These are phyloP conservation scores for Phytophthora nicotianae DNA, from an alignment of 352 stramenopile genomes.

Conservation along the genomic window DNA sequence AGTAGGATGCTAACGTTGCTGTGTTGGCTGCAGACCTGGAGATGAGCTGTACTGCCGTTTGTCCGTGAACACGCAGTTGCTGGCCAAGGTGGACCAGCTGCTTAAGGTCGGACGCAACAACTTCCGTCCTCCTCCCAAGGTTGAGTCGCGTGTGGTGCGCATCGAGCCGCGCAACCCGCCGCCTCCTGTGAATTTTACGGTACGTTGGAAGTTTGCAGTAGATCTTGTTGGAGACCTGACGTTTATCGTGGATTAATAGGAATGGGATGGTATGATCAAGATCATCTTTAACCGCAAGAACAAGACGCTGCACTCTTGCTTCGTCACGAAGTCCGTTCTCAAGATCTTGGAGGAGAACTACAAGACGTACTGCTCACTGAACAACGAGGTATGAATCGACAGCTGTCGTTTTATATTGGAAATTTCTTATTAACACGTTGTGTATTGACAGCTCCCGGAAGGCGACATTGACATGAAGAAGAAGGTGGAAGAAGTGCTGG, in stretches of 20 bases:
- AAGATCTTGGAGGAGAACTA: conserved; percentile 97
- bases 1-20: neutral
- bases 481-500: conserved; percentile 94
- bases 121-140: conserved; percentile 98
- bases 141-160: conserved; percentile 96
- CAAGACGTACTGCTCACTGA: conserved; percentile 94
- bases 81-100: conserved; percentile 98
- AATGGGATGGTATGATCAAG: conserved; percentile 99
- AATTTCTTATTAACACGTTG: neutral
- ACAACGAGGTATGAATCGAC: conserved; percentile 66
- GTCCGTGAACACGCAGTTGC: conserved; percentile 98
- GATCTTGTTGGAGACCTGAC: conserved; percentile 8
- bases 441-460: conserved; percentile 57
- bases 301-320: conserved; percentile 97
- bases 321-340: conserved; percentile 97
- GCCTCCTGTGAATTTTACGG: conserved; percentile 98
- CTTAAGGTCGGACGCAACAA: conserved; percentile 99
- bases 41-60: conserved; percentile 98
- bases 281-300: conserved; percentile 99
- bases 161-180: conserved; percentile 98
- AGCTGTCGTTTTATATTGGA: too few relatives aligned
- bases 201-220: conserved; percentile 16
- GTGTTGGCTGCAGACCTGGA: conserved; percentile 68
- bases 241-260: conserved; percentile 40
- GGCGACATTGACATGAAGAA: conserved; percentile 90